Conservation (phyloP, 2,329 filamentous ascomycete genomes). For the Colletotrichum caudatum region DNA sequence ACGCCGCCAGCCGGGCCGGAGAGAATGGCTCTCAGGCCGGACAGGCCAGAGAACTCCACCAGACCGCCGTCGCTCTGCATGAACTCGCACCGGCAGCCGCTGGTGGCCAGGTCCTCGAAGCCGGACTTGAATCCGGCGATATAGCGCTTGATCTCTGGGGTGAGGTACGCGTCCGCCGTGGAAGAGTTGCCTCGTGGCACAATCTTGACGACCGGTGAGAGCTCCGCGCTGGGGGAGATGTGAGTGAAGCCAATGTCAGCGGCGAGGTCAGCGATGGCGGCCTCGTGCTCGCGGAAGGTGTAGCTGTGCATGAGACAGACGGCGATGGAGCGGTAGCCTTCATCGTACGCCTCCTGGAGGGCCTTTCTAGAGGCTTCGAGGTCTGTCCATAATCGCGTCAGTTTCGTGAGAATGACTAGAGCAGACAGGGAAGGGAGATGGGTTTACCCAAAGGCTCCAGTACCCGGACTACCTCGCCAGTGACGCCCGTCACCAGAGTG, state of each 20-base stretch:
- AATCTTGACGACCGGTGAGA: conserved; percentile 77
- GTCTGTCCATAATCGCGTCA: conserved; percentile 47
- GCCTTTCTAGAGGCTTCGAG: conserved; percentile 64
- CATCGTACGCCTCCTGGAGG: conserved; percentile 70
- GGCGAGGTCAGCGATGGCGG: conserved; percentile 52
- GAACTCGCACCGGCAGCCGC: conserved; percentile 72
- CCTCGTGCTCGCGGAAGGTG: conserved; percentile 73
- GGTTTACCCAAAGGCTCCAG: conserved; percentile 62
- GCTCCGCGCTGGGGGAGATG: conserved; percentile 59
- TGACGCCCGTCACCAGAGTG: conserved; percentile 67
- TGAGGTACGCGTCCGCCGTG: conserved; percentile 83
- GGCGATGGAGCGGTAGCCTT: conserved; percentile 74
- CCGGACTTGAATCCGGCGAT: conserved; percentile 61
- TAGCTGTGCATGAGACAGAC: conserved; percentile 80
- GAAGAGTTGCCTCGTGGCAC: conserved; percentile 81
- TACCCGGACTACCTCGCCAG: conserved; percentile 76
- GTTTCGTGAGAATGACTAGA: rapidly evolving
- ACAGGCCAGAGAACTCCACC: conserved; percentile 71
- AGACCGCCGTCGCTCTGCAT: conserved; percentile 73
- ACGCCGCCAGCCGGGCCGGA: conserved; percentile 85
- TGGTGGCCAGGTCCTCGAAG: conserved; percentile 65
- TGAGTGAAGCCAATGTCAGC: conserved; percentile 68
- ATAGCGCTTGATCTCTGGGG: conserved; percentile 77
- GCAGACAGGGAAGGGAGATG: background rate
- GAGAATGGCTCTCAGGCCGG: conserved; percentile 76